These are phyloP conservation scores for Crassisporium funariophilum DNA, from an alignment of 768 basidiomycete species.

Conservation along the genomic window DNA sequence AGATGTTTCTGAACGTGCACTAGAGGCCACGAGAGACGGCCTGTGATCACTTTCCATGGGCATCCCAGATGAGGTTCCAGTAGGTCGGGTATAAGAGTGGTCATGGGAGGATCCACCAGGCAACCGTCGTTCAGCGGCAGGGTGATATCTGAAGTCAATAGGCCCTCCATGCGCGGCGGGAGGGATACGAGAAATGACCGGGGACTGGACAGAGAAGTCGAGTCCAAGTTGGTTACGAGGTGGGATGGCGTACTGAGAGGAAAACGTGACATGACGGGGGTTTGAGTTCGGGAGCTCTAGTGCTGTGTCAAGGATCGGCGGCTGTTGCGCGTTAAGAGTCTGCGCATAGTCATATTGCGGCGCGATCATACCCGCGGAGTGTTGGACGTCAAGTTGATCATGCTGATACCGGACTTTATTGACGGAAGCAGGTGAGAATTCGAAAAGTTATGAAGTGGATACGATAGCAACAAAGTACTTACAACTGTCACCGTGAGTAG, in stretches of 20 bases:
- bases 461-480: slow-evolving; percentile 51
- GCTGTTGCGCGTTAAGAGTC: slow-evolving; percentile 45
- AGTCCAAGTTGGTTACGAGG: slow-evolving; percentile 50
- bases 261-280: slow-evolving; percentile 42
- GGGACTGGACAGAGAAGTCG: slow-evolving; percentile 43
- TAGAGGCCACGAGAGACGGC: slow-evolving; percentile 34
- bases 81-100: slow-evolving; percentile 37
- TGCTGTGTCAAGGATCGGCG: slow-evolving; percentile 48
- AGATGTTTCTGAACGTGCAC: slow-evolving; percentile 37
- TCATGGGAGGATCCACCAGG: slow-evolving; percentile 49
- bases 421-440: slow-evolving; percentile 35
- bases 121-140: slow-evolving; percentile 43
- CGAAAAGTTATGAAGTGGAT: slow-evolving; percentile 38
- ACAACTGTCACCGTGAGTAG: slow-evolving; percentile 54
- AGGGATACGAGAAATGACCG: slow-evolving; percentile 44
- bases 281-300: slow-evolving; percentile 46
- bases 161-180: slow-evolving; percentile 34
- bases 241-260: slow-evolving; percentile 42
- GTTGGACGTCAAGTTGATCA: slow-evolving; percentile 49
- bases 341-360: slow-evolving; percentile 55
- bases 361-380: slow-evolving; percentile 43
- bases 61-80: slow-evolving; percentile 30
- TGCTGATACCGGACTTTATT: slow-evolving; percentile 73
- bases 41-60: slow-evolving; percentile 32
- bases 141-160: slow-evolving; percentile 40